Evolutionary conservation across 352 stramenopile genomes (phyloP), one percentile per base, ranked within the genome.

Genomic region (Pythium periplocum): DNA sequence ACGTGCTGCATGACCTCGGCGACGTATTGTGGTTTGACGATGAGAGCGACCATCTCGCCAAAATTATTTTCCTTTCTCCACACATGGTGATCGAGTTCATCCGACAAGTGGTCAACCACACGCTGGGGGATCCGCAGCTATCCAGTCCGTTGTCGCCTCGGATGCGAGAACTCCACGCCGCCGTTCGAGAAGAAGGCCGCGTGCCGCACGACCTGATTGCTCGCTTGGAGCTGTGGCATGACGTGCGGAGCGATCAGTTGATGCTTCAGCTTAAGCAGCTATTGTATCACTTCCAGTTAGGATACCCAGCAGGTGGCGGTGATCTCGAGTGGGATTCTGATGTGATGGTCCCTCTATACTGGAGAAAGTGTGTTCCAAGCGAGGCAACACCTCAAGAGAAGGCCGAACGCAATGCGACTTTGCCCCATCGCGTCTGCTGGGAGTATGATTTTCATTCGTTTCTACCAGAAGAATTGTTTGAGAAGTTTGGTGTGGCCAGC

Each of bases 21-120:
- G 60, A 67, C 8, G 38, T 67, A 11, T 35, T 47, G 10, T 67
- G 60, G 60, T 67, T 56, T 26, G n/a, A 66, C 38, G 17, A 26
- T 26, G 17, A 26, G 17, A 26, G 17, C 17, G 17, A 26, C 17
- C 17, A 26, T 26, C 17, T 26, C 17, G 17, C 17, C 17, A 26
- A 26, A 26, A 26, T 26, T 26, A 26, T 26, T 26, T 26, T 26
- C 17, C 17, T 26, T 26, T 26, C 17, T 0, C 17, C 17, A 26
- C 17, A 26, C 17, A 26, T 26, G 17, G 17, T 26, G 17, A 26
- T 26, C 17, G 17, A 26, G 17, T 26, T 26, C 17, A 26, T 26
- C 17, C 17, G 17, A 26, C 0, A 26, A 26, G 17, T 26, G 17
- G 17, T 26, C 17, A 26, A 26, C 17, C 17, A 26, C 17, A 26